Evolutionary conservation across 2,329 filamentous ascomycete species (phyloP), one percentile per base, ranked within the genome.

Genomic region (Dothidotthia symphoricarpi): DNA sequence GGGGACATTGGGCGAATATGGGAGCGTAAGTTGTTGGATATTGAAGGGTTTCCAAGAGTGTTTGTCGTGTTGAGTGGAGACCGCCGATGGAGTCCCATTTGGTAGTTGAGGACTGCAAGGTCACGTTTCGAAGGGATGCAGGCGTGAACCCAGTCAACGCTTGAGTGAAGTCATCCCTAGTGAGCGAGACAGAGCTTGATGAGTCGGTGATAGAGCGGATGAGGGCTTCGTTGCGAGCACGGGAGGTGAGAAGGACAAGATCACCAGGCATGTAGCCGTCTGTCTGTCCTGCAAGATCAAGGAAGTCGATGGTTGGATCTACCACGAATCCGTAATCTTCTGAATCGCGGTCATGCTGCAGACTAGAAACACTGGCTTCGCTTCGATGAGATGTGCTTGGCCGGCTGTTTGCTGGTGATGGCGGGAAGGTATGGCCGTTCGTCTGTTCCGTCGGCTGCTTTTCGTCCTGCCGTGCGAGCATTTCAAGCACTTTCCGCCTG

Each of bases 211-310:
- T 83, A 6, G 85, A 84, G 8, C 91, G 85, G 53, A 97, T 95
- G 12, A 98, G 78, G 16, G 91, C 88, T 69, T 97, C 93, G 55
- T 91, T 95, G 36, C 90, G 81, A 25, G 93, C 91, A 41, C 93
- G 80, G 9, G 88, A 84, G 13, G 95, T 86, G 9, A 98, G 79
- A 2, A 96, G 76, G 12, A 85, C 82, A 25, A 98, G 75, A 64
- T 98, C 93, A 3, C 90, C 93, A 1, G 93, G 91, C 90, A 97
- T 96, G 63, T 97, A 98, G 1, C 93, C 93, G 61, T 98, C 93
- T 0, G 91, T 97, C 53, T 91, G 85, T 1, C 93, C 90, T 13
- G 94, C 89, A 39, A 98, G 77, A 47, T 97, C 91, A 7, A 97
- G 79, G 41, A 97, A 87, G 63, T 98, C 93, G 8, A 98, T 79